A percentile compares a stretch with the other conserved stretches of the same genome.
Evolutionary conservation across 2,329 filamentous ascomycete genomes (phyloP).

Genomic region (Penicillium thymicola): DNA sequence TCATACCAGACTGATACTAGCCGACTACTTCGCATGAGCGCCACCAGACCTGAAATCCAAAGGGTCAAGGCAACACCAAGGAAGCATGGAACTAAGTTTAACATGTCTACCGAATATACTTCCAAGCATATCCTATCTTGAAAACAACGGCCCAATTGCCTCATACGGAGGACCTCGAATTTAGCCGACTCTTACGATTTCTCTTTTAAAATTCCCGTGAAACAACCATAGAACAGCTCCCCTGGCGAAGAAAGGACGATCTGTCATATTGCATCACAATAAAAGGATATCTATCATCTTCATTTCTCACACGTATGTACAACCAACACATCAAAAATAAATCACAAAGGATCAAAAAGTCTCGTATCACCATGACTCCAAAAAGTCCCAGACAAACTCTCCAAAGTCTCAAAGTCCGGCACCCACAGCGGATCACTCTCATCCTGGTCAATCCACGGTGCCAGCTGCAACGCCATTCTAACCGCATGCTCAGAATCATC

Average conservation of each 20-base stretch:
- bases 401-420: constrained; percentile 39
- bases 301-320: not conserved
- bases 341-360: constrained; percentile 30
- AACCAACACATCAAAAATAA: not conserved
- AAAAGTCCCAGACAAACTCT: constrained; percentile 30
- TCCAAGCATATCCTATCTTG: not conserved
- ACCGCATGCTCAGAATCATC: constrained; percentile 34
- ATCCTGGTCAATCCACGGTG: constrained; percentile 41
- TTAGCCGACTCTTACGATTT: not conserved
- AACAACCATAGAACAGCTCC: too few relatives aligned
- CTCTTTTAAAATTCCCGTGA: not conserved
- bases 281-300: not conserved
- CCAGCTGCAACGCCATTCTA: constrained; percentile 39
- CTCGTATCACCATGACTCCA: constrained; percentile 30
- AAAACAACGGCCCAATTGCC: not conserved
- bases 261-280: not conserved
- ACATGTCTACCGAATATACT: not conserved
- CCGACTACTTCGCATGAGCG: not conserved
- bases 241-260: too few relatives aligned
- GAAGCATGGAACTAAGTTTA: not conserved
- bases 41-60: not conserved
- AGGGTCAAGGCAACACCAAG: not conserved
- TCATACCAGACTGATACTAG: not conserved
- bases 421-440: constrained; percentile 38
- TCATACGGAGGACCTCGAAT: not conserved